These are phyloP conservation scores for Logfia minima DNA, from an alignment of 129 eudicot genomes.

Conservation along the genomic window DNA sequence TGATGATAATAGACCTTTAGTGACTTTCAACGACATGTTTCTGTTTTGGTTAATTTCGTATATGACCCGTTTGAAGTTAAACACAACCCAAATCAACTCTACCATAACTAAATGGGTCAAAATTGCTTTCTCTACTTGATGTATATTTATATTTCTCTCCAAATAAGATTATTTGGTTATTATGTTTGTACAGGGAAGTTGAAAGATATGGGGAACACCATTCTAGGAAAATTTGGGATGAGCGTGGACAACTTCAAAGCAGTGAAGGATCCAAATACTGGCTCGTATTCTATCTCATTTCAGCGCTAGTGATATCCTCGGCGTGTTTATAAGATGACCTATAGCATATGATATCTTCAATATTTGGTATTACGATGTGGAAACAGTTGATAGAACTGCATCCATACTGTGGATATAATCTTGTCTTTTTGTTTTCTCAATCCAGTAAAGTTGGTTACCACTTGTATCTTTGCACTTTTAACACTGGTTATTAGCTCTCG, in stretches of 20 bases:
- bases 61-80: neutral
- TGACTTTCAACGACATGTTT: no score
- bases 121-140: neutral
- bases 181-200: constrained; percentile 54
- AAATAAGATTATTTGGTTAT: neutral
- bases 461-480: neutral
- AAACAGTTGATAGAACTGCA: neutral
- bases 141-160: neutral
- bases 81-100: constrained; percentile 23
- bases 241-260: constrained; percentile 88
- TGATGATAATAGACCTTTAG: no score
- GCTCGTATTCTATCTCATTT: constrained; percentile 75
- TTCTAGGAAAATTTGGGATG: constrained; percentile 89
- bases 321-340: neutral
- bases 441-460: neutral
- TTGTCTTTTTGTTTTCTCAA: neutral
- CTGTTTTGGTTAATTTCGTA: neutral
- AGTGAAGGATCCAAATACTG: constrained; percentile 85
- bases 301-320: constrained; percentile 29
- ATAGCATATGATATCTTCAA: neutral
- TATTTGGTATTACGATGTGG: neutral
- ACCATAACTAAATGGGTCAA: neutral
- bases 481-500: neutral
- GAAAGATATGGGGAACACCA: constrained; percentile 75
- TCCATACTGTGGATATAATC: neutral